Conservation (phyloP, 2,329 filamentous ascomycete genomes). For the Ascochyta viciae-villosae region DNA sequence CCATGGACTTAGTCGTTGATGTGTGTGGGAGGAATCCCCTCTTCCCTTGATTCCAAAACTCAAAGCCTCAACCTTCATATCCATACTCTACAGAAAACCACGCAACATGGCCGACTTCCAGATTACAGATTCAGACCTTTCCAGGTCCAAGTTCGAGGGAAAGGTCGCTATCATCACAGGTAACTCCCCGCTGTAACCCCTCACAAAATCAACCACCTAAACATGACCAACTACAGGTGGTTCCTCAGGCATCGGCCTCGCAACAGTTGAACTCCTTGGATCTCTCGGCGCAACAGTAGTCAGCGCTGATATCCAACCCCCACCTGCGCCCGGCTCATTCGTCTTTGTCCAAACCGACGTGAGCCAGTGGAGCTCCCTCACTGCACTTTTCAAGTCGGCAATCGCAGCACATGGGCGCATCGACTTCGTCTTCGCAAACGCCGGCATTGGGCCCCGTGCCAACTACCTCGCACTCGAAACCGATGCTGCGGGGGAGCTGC, state of each 20-base stretch:
- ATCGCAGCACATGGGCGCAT: constrained; percentile 53
- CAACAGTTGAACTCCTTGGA: constrained; percentile 60
- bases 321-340: constrained; percentile 35
- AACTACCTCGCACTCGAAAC: constrained; percentile 58
- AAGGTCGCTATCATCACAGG: constrained; percentile 33
- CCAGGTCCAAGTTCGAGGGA: constrained; percentile 24
- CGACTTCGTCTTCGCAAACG: constrained; percentile 62
- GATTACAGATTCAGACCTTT: constrained; percentile 29
- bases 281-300: constrained; percentile 62
- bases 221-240: constrained; percentile 50
- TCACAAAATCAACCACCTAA: neutral
- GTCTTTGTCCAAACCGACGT: constrained; percentile 51
- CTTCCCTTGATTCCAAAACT: neutral
- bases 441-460: constrained; percentile 59
- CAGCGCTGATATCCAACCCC: constrained; percentile 60
- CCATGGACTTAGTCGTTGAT: neutral
- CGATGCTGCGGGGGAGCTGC: constrained; percentile 58
- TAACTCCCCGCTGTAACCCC: neutral
- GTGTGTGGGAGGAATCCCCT: neutral
- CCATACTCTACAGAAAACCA: neutral
- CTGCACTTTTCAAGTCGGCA: constrained; percentile 60
- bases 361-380: constrained; percentile 58
- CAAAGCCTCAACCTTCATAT: neutral
- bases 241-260: constrained; percentile 66
- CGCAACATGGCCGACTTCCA: constrained; percentile 29